A percentile compares a stretch with the other conserved stretches of the same genome.
phyloP scores from a whole-genome alignment of 208 protist genomes.

The Kentomonas sorsogonicus region DNA sequence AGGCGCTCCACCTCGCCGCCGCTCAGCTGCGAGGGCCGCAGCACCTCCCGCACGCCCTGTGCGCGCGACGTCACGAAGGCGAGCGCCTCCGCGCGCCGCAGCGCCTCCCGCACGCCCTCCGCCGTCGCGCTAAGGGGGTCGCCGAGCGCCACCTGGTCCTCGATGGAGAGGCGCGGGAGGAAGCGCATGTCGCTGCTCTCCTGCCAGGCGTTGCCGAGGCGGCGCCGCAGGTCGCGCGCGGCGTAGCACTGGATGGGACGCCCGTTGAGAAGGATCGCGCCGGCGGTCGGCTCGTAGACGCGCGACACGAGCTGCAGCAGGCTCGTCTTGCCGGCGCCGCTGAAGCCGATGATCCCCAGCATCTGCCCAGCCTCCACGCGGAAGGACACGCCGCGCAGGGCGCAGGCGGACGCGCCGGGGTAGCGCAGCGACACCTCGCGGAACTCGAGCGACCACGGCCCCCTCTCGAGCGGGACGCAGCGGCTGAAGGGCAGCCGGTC shows the following conservation, averaged over 20 bases:
- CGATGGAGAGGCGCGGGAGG: conserved; percentile 41
- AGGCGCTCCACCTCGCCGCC: conserved; percentile 67
- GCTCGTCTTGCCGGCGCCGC: conserved; percentile 72
- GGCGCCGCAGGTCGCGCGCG: conserved; percentile 41
- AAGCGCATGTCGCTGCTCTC: conserved; percentile 34
- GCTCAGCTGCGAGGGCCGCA: conserved; percentile 38
- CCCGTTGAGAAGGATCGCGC: conserved; percentile 54
- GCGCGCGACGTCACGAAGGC: conserved; percentile 35
- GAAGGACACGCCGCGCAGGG: conserved; percentile 53
- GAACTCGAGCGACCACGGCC: conserved; percentile 54
- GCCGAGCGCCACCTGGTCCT: conserved; percentile 57
- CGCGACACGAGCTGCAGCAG: conserved; percentile 52
- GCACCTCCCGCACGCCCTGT: conserved; percentile 19
- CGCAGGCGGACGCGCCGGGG: conserved; percentile 24
- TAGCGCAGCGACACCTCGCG: conserved; percentile 64
- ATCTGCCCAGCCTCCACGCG: conserved; percentile 29
- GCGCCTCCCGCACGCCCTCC: conserved; percentile 19
- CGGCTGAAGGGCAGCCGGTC: background rate
- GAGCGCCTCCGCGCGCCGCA: conserved; percentile 22
- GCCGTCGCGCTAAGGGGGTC: conserved; percentile 23
- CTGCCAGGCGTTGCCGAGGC: conserved; percentile 64
- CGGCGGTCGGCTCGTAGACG: conserved; percentile 41
- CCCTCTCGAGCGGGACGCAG: background rate
- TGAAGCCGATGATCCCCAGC: conserved; percentile 64
- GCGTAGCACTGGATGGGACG: conserved; percentile 37